Evolutionary conservation across 805 yeast species (phyloP).

Genomic region (Teunomyces aglyptinius): DNA sequence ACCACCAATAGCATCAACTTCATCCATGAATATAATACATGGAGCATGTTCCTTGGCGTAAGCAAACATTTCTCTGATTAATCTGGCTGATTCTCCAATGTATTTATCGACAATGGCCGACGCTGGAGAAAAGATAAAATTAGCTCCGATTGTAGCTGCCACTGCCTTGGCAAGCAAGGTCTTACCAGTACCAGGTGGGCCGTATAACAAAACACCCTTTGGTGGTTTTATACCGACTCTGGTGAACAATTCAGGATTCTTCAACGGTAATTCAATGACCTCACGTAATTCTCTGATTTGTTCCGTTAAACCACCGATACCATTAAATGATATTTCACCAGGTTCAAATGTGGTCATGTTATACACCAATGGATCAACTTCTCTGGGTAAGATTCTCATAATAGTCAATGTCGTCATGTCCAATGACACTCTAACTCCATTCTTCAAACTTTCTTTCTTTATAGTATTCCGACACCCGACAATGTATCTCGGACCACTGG

Average conservation of each 20-base stretch:
- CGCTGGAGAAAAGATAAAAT: constrained; percentile 97
- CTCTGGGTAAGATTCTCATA: constrained; percentile 95
- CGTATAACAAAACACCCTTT: constrained; percentile 92
- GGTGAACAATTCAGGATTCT: constrained; percentile 92
- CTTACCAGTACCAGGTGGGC: constrained; percentile 99
- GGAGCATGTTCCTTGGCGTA: constrained; percentile 98
- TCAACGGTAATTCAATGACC: constrained; percentile 94
- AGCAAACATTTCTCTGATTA: constrained; percentile 96
- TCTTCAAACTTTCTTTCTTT: constrained; percentile 75
- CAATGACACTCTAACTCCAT: constrained; percentile 93
- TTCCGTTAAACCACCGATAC: constrained; percentile 94
- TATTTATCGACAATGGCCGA: constrained; percentile 97
- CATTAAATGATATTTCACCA: constrained; percentile 92
- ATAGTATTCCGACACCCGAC: constrained; percentile 96
- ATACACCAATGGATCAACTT: constrained; percentile 96
- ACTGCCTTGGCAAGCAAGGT: constrained; percentile 95
- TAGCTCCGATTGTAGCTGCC: constrained; percentile 98
- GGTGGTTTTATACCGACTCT: constrained; percentile 99
- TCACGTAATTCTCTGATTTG: constrained; percentile 96
- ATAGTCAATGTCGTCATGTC: constrained; percentile 98
- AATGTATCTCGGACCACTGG: constrained; percentile 95
- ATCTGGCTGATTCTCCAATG: constrained; percentile 95
- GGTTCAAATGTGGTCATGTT: constrained; percentile 98
- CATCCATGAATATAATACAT: constrained; percentile 97
- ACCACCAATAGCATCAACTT: constrained; percentile 98